Evolutionary conservation across 2,329 filamentous ascomycete genomes (phyloP), one percentile per base, ranked within the genome.

Genomic region (Drechslerella stenobrocha): DNA sequence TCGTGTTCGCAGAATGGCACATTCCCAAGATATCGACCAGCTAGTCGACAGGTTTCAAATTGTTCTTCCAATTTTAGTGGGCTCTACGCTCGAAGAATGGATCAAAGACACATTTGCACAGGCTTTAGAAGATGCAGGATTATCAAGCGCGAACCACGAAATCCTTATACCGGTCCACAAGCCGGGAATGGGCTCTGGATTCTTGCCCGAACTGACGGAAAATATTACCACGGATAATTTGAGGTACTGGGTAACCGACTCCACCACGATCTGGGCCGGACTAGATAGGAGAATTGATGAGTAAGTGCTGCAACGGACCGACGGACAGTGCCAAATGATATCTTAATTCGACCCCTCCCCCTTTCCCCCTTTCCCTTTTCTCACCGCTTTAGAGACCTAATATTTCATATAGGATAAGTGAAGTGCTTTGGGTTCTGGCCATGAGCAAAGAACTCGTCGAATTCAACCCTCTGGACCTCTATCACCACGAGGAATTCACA

Each of bases 271-370:
- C 47, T 73, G 72, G 72, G 72, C 72, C 5, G 69, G 71, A 3
- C 32, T 72, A 9, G 60, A 72, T 46, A 63, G 70, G 18, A 37
- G 51, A 11, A 72, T 73, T 22, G 72, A 73, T 47, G 72, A 73
- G 72, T 73, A 70, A 35, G 47, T 15, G 9, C 1, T 47, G 8
- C 32, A 8, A 15, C 26, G 37, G 9, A n/a, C n/a, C n/a, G n/a
- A n/a, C n/a, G n/a, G n/a, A n/a, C n/a, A n/a, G n/a, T n/a, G n/a
- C n/a, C n/a, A n/a, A n/a, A n/a, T n/a, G n/a, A n/a, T n/a, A n/a
- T n/a, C n/a, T n/a, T n/a, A n/a, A n/a, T n/a, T n/a, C n/a, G n/a
- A n/a, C n/a, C n/a, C n/a, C n/a, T n/a, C n/a, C n/a, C n/a, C n/a
- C n/a, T n/a, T n/a, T n/a, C n/a, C n/a, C n/a, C n/a, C n/a, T n/a